A percentile compares a stretch with the other conserved stretches of the same genome.
phyloP scores from a whole-genome alignment of 768 basidiomycete species.

The Rhodotorula taiwanensis region DNA sequence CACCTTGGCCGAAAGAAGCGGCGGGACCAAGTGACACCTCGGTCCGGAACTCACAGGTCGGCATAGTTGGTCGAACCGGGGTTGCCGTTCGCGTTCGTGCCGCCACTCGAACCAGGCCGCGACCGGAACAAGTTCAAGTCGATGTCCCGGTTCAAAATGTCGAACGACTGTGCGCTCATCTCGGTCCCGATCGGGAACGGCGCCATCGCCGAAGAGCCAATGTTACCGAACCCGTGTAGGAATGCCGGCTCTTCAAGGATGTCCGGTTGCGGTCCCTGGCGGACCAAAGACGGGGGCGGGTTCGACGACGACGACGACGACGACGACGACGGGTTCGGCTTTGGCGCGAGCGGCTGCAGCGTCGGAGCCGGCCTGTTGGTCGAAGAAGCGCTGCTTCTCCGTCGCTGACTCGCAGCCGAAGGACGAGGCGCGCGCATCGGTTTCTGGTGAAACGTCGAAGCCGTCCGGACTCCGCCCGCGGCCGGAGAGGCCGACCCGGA shows the following conservation, averaged over 20 bases:
- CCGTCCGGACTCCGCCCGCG: not conserved
- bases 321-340: no score
- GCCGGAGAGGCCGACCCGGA: not conserved
- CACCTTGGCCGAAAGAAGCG: not conserved
- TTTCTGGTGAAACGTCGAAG: conserved; percentile 28
- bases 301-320: no score
- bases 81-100: no score
- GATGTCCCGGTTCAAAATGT: conserved; percentile 23
- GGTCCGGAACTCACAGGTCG: conserved; percentile 21
- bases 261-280: no score
- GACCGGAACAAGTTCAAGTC: conserved; percentile 26
- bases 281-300: no score
- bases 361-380: not conserved
- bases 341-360: no score
- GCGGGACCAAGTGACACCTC: no score
- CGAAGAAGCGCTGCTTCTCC: conserved; percentile 1
- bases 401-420: not conserved
- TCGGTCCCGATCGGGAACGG: not conserved
- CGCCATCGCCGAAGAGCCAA: no score
- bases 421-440: not conserved
- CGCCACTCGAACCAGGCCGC: conserved; percentile 18
- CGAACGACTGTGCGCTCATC: conserved; percentile 16
- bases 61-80: conserved; percentile 26
- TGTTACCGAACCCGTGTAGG: not conserved
- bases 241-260: no score